phyloP scores from a whole-genome alignment of 441 rosid species.

The Raphanus hybrid region DNA sequence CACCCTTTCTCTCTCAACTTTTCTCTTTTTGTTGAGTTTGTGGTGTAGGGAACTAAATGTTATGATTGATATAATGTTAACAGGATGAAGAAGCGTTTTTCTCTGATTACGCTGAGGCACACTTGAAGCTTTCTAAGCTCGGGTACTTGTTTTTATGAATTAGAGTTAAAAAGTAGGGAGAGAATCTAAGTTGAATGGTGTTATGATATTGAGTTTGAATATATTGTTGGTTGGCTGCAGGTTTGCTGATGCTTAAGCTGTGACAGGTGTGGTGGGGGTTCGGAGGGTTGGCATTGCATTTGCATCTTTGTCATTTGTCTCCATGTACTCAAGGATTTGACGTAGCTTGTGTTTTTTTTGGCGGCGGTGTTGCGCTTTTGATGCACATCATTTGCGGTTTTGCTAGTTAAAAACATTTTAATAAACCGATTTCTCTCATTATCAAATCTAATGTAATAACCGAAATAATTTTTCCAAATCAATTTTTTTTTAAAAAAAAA shows the following conservation, averaged over 20 bases:
- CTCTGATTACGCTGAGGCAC: conserved; percentile 74
- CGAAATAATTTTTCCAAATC: too few relatives aligned
- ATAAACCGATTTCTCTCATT: too few relatives aligned
- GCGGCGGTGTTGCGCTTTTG: not conserved
- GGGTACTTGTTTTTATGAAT: conserved; percentile 55
- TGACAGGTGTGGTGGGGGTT: not conserved
- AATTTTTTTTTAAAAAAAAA: too few relatives aligned
- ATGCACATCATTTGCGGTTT: too few relatives aligned
- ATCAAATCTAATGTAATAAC: too few relatives aligned
- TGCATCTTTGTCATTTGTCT: conserved; percentile 31
- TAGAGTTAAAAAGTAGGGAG: not conserved
- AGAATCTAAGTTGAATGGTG: not conserved
- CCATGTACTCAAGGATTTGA: not conserved
- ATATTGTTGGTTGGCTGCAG: conserved; percentile 19
- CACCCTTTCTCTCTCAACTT: not conserved
- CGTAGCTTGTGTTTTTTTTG: too few relatives aligned
- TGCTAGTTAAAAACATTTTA: too few relatives aligned
- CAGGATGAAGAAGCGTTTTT: conserved; percentile 95
- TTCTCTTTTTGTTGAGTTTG: not conserved
- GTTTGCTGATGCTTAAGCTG: conserved; percentile 41
- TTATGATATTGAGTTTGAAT: not conserved
- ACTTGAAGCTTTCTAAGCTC: conserved; percentile 88
- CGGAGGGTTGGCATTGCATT: conserved; percentile 11
- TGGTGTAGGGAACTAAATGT: conserved; percentile 4
- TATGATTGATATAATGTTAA: not conserved